Evolutionary conservation across 78 protist species (phyloP).

Genomic region (Andalucia godoyi): DNA sequence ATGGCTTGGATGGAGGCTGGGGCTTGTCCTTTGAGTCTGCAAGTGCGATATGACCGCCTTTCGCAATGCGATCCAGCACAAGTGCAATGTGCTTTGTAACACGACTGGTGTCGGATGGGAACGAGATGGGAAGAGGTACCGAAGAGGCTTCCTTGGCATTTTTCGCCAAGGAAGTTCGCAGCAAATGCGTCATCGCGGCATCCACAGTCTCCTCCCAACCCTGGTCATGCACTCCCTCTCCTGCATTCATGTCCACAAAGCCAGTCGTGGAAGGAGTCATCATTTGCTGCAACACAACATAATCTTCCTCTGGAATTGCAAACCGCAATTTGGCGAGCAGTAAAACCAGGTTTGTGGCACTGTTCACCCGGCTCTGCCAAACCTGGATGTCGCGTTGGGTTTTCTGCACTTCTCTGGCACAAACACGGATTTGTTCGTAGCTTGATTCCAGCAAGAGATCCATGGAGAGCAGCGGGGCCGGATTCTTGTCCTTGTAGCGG

Average conservation of each 20-base stretch:
- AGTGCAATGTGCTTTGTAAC: too few relatives aligned
- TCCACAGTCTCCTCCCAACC: slow-evolving; percentile 43
- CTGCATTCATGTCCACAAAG: neutral
- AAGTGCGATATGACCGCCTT: too few relatives aligned
- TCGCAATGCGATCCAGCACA: too few relatives aligned
- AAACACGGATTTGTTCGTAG: neutral
- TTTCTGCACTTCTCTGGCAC: neutral
- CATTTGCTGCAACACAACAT: neutral
- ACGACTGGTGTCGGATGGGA: too few relatives aligned
- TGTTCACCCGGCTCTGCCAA: neutral
- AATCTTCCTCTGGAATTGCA: neutral
- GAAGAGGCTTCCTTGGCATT: neutral
- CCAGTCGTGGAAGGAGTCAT: slow-evolving; percentile 12
- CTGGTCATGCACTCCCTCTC: too few relatives aligned
- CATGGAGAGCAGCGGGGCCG: slow-evolving; percentile 18
- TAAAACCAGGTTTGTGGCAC: slow-evolving; percentile 5
- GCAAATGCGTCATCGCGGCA: slow-evolving; percentile 8
- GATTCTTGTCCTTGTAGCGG: slow-evolving; percentile 35
- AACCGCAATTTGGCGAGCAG: slow-evolving; percentile 8
- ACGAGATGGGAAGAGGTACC: too few relatives aligned
- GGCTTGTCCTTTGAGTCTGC: too few relatives aligned
- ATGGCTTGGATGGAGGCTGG: too few relatives aligned
- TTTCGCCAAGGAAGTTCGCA: slow-evolving; percentile 1
- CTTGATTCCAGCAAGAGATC: slow-evolving; percentile 11
- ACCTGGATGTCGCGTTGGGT: neutral